phyloP scores from a whole-genome alignment of 805 yeast genomes.

The Kockiozyma suomiensis region DNA sequence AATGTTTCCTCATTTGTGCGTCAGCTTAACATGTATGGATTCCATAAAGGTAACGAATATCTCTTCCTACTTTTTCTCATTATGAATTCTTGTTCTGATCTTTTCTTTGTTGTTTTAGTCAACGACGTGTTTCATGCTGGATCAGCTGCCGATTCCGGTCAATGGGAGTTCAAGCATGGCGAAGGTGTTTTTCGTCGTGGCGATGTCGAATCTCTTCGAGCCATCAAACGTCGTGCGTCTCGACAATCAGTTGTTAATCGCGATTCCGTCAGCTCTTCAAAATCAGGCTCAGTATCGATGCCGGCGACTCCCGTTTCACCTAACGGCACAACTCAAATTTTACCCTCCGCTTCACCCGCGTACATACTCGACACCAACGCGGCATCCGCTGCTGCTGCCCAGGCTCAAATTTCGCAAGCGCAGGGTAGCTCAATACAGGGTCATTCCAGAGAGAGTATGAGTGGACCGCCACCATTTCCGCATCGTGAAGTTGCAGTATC shows the following conservation, averaged over 20 bases:
- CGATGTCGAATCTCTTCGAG: slow-evolving; percentile 68
- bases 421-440: background rate
- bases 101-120: slow-evolving; percentile 32
- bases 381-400: slow-evolving; percentile 5
- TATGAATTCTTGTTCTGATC: slow-evolving; percentile 33
- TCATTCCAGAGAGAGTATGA: slow-evolving; percentile 1
- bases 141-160: slow-evolving; percentile 35
- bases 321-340: slow-evolving; percentile 6
- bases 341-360: slow-evolving; percentile 12
- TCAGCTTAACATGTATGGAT: slow-evolving; percentile 94
- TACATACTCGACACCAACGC: slow-evolving; percentile 3
- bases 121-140: slow-evolving; percentile 43
- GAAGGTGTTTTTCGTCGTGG: slow-evolving; percentile 80
- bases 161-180: slow-evolving; percentile 90
- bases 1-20: slow-evolving; percentile 92
- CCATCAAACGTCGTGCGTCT: slow-evolving; percentile 77
- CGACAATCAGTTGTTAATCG: slow-evolving; percentile 39
- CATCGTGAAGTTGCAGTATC: background rate
- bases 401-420: background rate
- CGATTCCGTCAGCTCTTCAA: slow-evolving; percentile 47
- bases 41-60: slow-evolving; percentile 60
- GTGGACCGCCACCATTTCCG: background rate
- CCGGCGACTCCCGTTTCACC: slow-evolving; percentile 32
- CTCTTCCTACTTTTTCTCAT: slow-evolving; percentile 39
- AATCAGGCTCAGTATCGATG: slow-evolving; percentile 41